Evolutionary conservation across 2,329 filamentous ascomycete genomes (phyloP).

Genomic region (Dendrostoma leiphaemia): DNA sequence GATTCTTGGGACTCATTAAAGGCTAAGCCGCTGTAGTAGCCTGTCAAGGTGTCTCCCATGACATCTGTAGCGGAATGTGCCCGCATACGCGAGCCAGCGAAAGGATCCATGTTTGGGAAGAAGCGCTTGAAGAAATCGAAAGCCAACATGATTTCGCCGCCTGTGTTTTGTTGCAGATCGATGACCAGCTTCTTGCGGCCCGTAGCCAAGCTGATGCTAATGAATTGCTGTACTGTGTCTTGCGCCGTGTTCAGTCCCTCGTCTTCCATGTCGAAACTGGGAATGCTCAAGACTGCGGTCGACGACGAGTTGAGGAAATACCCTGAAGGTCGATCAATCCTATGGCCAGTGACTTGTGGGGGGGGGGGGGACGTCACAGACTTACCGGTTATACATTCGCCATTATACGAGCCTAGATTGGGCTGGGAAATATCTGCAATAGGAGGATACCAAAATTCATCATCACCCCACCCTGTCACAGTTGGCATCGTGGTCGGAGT

Average conservation of each 20-base stretch:
- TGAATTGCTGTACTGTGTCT: neutral
- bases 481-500: no score
- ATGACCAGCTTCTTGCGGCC: neutral
- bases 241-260: conserved; percentile 12
- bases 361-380: no score
- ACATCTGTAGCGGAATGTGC: neutral
- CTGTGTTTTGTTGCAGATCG: conserved; percentile 1
- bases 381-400: no score
- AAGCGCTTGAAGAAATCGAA: neutral
- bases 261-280: conserved; percentile 31
- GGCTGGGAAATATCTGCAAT: no score
- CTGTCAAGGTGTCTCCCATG: neutral
- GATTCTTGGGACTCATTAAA: neutral
- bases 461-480: no score
- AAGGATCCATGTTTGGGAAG: neutral
- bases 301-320: no score
- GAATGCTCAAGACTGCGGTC: conserved; percentile 39
- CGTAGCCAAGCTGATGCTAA: neutral
- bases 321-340: conserved; percentile 21
- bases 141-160: neutral
- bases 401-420: no score
- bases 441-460: no score
- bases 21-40: neutral
- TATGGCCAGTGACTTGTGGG: no score
- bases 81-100: neutral